phyloP scores from a whole-genome alignment of 108 stramenopile species.

The Mayamaea pseudoterrestris region DNA sequence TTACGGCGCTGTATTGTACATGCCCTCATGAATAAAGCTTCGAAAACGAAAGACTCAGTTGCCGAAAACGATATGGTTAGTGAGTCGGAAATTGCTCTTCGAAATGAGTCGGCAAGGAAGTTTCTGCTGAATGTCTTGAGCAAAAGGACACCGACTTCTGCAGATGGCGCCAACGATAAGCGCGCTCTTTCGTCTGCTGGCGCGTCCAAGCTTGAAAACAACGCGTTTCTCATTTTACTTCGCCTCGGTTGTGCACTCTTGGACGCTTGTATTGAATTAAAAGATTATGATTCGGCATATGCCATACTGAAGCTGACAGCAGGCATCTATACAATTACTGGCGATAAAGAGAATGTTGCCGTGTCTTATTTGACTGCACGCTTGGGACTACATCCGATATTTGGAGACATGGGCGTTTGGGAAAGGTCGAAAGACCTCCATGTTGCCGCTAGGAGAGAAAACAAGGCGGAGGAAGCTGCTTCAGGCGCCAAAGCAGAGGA shows the following conservation, averaged over 20 bases:
- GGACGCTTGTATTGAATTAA: slow-evolving; percentile 64
- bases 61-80: background rate
- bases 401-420: slow-evolving; percentile 72
- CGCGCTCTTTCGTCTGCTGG: slow-evolving; percentile 1
- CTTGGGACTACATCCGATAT: slow-evolving; percentile 67
- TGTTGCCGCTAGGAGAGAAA: slow-evolving; percentile 17
- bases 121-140: slow-evolving; percentile 60
- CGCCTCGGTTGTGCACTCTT: slow-evolving; percentile 68
- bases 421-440: slow-evolving; percentile 53
- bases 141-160: too few species aligned
- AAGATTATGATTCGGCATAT: slow-evolving; percentile 69
- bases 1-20: slow-evolving; percentile 55
- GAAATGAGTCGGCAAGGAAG: slow-evolving; percentile 65
- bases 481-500: slow-evolving; percentile 9
- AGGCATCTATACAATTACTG: slow-evolving; percentile 45
- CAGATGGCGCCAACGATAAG: slow-evolving; percentile 35
- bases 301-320: slow-evolving; percentile 55
- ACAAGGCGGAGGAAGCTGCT: slow-evolving; percentile 12
- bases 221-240: slow-evolving; percentile 63
- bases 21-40: background rate
- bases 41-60: background rate
- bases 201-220: slow-evolving; percentile 39
- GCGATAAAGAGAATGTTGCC: slow-evolving; percentile 7
- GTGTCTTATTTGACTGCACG: slow-evolving; percentile 62
- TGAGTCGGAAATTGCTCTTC: slow-evolving; percentile 56